Conservation (phyloP, 352 stramenopile species). For the Lagenidium sp. region DNA sequence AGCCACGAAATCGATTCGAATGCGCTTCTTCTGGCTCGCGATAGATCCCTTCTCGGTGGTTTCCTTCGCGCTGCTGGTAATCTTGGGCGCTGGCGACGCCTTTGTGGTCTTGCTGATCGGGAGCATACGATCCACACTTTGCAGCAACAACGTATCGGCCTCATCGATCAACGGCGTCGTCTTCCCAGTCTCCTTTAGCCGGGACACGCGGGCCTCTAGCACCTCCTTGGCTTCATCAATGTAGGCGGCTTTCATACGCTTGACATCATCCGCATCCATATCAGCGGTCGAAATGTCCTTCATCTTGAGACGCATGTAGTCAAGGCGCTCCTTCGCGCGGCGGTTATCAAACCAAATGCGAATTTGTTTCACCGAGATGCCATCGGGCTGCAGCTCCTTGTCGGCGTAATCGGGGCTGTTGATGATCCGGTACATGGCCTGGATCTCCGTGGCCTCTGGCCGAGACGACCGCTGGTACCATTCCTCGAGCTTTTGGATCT, state of each 20-base stretch:
- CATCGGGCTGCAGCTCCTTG: constrained; percentile 74
- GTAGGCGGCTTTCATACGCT: constrained; percentile 83
- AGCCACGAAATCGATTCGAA: constrained; percentile 81
- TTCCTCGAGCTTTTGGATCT: constrained; percentile 86
- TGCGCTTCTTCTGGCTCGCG: constrained; percentile 61
- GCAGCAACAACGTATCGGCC: constrained; percentile 59
- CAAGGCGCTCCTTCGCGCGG: constrained; percentile 71
- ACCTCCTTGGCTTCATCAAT: constrained; percentile 87
- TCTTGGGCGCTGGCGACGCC: constrained; percentile 22
- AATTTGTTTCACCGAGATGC: constrained; percentile 83
- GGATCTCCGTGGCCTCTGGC: constrained; percentile 76
- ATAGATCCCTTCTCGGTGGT: constrained; percentile 6
- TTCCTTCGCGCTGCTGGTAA: constrained; percentile 2
- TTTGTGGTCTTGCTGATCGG: constrained; percentile 25
- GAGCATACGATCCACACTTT: constrained; percentile 32
- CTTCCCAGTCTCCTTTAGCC: constrained; percentile 69
- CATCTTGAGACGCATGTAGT: constrained; percentile 88
- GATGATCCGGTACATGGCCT: constrained; percentile 87
- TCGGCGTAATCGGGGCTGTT: constrained; percentile 79
- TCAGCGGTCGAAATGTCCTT: constrained; percentile 79
- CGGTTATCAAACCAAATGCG: constrained; percentile 87
- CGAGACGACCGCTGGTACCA: constrained; percentile 82
- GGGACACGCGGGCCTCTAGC: constrained; percentile 70
- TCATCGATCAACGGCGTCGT: constrained; percentile 72
- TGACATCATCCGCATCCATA: constrained; percentile 78